A percentile compares a stretch with the other conserved stretches of the same genome.
Evolutionary conservation across 2,329 filamentous ascomycete species (phyloP).

Genomic region (Claviceps sp.): DNA sequence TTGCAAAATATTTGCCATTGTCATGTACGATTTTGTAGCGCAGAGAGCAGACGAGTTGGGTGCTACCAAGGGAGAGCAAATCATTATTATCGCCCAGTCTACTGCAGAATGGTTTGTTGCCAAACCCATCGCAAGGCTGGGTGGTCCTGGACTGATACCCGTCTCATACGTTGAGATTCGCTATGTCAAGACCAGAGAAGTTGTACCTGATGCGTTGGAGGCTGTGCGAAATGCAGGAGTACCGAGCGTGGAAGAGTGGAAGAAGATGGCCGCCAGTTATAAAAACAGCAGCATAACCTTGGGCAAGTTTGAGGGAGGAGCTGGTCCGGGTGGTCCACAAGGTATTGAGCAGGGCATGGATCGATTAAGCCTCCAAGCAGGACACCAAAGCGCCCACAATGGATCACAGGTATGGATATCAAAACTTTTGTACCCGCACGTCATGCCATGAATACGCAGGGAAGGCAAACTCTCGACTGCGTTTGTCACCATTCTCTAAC

Average conservation of each 20-base stretch:
- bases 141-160: constrained; percentile 86
- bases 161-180: constrained; percentile 94
- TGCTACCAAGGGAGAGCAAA: constrained; percentile 87
- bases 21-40: constrained; percentile 93
- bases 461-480: too few relatives aligned
- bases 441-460: too few relatives aligned
- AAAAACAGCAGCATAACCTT: constrained; percentile 98
- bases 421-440: too few relatives aligned
- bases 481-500: neutral
- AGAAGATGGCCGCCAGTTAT: constrained; percentile 98
- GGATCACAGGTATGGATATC: constrained; percentile 13
- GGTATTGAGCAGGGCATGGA: constrained; percentile 57
- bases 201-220: constrained; percentile 69
- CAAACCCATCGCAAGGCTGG: constrained; percentile 95
- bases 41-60: constrained; percentile 93
- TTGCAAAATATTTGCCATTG: constrained; percentile 90
- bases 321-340: constrained; percentile 25
- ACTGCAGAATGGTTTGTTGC: constrained; percentile 99
- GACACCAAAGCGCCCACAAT: constrained; percentile 10
- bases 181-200: constrained; percentile 78
- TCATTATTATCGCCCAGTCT: constrained; percentile 96
- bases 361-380: constrained; percentile 56
- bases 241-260: constrained; percentile 95
- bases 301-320: constrained; percentile 66
- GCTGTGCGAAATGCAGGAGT: constrained; percentile 83